phyloP scores from a whole-genome alignment of 2,329 filamentous ascomycete genomes.

The Clarireedia monteithiana region DNA sequence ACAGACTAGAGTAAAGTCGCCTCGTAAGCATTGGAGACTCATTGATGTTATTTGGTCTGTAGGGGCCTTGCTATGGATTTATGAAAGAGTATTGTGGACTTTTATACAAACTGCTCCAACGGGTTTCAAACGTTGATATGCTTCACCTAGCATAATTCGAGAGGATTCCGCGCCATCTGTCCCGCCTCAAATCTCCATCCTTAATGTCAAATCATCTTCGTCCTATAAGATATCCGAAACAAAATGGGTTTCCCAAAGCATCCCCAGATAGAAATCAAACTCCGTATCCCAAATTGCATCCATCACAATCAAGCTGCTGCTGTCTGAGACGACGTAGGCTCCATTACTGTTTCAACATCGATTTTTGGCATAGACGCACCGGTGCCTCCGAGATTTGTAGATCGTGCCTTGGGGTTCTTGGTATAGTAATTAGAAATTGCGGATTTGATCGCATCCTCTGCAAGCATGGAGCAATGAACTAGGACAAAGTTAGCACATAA shows the following conservation, averaged over 20 bases:
- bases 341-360: slow-evolving; percentile 49
- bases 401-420: slow-evolving; percentile 72
- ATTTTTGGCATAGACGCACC: slow-evolving; percentile 59
- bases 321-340: slow-evolving; percentile 23
- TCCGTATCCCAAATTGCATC: background rate
- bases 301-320: slow-evolving; percentile 13
- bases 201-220: too few species aligned
- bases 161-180: too few species aligned
- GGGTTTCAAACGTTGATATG: too few species aligned
- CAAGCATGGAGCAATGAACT: slow-evolving; percentile 91
- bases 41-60: too few species aligned
- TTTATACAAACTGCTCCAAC: too few species aligned
- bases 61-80: too few species aligned
- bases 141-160: too few species aligned
- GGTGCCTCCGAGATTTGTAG: slow-evolving; percentile 72
- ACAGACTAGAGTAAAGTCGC: too few species aligned
- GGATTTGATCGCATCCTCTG: slow-evolving; percentile 87
- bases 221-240: background rate
- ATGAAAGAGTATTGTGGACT: too few species aligned
- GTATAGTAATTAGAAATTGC: slow-evolving; percentile 87
- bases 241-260: slow-evolving; percentile 1
- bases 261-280: background rate
- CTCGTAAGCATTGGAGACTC: too few species aligned
- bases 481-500: slow-evolving; percentile 22
- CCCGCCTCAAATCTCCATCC: too few species aligned